Percentiles rank a stretch among this genome's conserved stretches.
Conservation (phyloP, 1,284 basidiomycete genomes). For the Polyporus tsugae region DNA sequence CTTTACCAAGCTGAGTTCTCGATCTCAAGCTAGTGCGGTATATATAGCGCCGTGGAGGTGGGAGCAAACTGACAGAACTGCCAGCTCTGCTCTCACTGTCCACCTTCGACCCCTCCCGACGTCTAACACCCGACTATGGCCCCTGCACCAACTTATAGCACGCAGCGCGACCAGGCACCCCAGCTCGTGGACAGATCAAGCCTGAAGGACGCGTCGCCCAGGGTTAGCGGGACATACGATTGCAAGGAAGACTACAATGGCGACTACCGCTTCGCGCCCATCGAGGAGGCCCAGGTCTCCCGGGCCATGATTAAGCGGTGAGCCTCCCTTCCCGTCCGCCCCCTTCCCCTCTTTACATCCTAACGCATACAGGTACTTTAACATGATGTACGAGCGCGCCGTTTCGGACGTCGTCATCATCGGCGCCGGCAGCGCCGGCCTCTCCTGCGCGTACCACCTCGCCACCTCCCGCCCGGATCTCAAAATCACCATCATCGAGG, state of each 20-base stretch:
- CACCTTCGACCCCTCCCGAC: neutral
- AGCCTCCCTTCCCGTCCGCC: constrained; percentile 25
- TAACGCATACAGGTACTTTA: constrained; percentile 63
- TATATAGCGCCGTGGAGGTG: constrained; percentile 5
- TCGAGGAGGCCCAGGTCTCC: constrained; percentile 80
- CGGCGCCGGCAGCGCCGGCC: constrained; percentile 82
- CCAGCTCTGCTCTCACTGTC: neutral
- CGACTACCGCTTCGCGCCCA: constrained; percentile 74
- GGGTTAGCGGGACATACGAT: constrained; percentile 37
- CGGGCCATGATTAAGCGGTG: constrained; percentile 83
- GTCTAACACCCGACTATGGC: constrained; percentile 37
- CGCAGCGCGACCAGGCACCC: constrained; percentile 37
- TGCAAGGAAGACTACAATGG: constrained; percentile 64
- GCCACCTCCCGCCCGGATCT: constrained; percentile 76
- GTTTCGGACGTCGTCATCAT: constrained; percentile 85
- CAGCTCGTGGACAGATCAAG: constrained; percentile 39
- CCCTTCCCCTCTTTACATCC: neutral
- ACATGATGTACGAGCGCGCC: constrained; percentile 76
- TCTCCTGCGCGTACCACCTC: constrained; percentile 83
- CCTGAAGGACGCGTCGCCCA: constrained; percentile 25
- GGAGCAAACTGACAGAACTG: neutral
- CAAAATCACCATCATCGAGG: constrained; percentile 85
- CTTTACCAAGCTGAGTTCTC: constrained; percentile 3
- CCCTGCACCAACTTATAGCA: constrained; percentile 42
- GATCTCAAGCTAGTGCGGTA: neutral